Evolutionary conservation across 1,284 basidiomycete species (phyloP), one percentile per base, ranked within the genome.

Genomic region (Apiotrichum veenhuisii): DNA sequence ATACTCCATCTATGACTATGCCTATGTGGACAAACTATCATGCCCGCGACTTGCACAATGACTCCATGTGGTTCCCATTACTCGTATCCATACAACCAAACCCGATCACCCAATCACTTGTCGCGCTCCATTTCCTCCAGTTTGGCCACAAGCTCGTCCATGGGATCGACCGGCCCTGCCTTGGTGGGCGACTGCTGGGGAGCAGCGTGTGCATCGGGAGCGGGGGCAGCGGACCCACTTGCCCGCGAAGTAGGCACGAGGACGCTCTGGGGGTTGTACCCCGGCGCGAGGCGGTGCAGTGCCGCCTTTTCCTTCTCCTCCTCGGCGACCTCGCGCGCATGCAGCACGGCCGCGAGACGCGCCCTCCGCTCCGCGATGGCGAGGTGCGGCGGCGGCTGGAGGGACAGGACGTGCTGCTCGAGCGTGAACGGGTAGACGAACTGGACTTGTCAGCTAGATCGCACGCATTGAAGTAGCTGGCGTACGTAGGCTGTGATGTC

Each of bases 391-490:
- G 88, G 82, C 0, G 86, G 82, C 70, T 87, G 85, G 50, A 89
- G 75, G 1, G 85, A 82, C 54, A 93, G 72, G 62, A 91, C 81
- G 69, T 94, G 91, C 0, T 86, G 83, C 69, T 96, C 92, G 52
- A 96, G 82, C 0, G 90, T 88, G 79, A 90, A 94, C 2, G 92
- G 92, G 69, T 96, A 95, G 37, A 89, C 92, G 67, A 95, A 95
- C 92, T 96, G 69, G 12, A 15, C 25, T 48, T 12, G 46, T 48
- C 46, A 27, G 17, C 2, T 14, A 11, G 46, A 22, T 18, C 3
- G 15, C 30, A 34, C 9, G 10, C 3, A n/a, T 52, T 8, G 11
- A 25, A 14, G 20, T 25, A n/a, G 9, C 3, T 26, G 3, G 76
- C 87, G 70, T 73, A 92, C 92, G 70, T 95, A 96, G 63, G 88